These are phyloP conservation scores for Leptomonas seymouri DNA, from an alignment of 208 protist species.

Conservation along the genomic window DNA sequence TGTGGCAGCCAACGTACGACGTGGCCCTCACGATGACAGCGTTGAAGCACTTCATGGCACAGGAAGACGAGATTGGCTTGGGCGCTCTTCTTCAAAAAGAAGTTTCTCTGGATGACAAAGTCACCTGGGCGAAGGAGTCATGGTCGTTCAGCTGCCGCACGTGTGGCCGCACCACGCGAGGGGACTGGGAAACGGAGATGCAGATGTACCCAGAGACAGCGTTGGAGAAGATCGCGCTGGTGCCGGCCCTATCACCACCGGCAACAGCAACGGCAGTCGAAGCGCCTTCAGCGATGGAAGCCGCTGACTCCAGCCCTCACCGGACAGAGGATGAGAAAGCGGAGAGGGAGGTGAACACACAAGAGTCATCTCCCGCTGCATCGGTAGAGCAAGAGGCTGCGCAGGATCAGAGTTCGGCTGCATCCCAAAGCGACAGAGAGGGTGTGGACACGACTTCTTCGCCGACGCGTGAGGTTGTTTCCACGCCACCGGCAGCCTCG, in stretches of 20 bases:
- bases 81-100: slow-evolving; percentile 58
- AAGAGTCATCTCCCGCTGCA: too few relatives aligned
- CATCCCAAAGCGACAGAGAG: too few relatives aligned
- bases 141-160: slow-evolving; percentile 46
- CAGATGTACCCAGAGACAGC: slow-evolving; percentile 49
- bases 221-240: slow-evolving; percentile 24
- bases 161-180: slow-evolving; percentile 35
- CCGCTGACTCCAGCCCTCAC: not conserved
- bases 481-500: too few relatives aligned
- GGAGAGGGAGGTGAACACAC: too few relatives aligned
- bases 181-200: slow-evolving; percentile 59
- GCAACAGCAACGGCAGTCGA: not conserved
- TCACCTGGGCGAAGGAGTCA: slow-evolving; percentile 46
- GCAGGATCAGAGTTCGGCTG: too few relatives aligned
- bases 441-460: too few relatives aligned
- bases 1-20: slow-evolving; percentile 85
- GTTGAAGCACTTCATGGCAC: slow-evolving; percentile 84
- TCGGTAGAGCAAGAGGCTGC: too few relatives aligned
- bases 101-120: slow-evolving; percentile 42
- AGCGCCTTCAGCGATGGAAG: not conserved
- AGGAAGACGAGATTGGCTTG: slow-evolving; percentile 79
- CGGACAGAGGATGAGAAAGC: too few relatives aligned
- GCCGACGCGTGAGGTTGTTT: too few relatives aligned
- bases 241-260: slow-evolving; percentile 19
- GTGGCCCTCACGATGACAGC: slow-evolving; percentile 66